Percentiles rank a stretch among this genome's conserved stretches.
Conservation (phyloP, 2,329 filamentous ascomycete genomes). For the Magnaporthiopsis rhizophila region DNA sequence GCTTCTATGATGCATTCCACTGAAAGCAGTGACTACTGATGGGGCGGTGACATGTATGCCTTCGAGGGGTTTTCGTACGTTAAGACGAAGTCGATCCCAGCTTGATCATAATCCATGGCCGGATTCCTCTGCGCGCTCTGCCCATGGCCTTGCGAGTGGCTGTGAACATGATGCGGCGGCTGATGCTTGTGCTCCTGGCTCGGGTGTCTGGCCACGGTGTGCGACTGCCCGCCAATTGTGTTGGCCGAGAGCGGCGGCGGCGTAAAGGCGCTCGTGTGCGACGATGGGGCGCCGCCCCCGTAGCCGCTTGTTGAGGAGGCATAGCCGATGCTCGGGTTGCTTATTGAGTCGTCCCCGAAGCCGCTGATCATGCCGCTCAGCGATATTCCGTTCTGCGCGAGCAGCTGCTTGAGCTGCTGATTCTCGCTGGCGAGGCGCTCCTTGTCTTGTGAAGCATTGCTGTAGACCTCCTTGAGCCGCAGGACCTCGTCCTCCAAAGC, state of each 20-base stretch:
- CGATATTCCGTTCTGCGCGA: slow-evolving; percentile 45
- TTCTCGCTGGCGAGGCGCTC: slow-evolving; percentile 74
- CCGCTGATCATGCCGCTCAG: slow-evolving; percentile 17
- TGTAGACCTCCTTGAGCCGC: slow-evolving; percentile 78
- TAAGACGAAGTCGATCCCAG: slow-evolving; percentile 85
- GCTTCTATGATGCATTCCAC: not conserved
- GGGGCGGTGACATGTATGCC: slow-evolving; percentile 59
- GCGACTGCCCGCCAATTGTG: slow-evolving; percentile 10
- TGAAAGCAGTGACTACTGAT: slow-evolving; percentile 28
- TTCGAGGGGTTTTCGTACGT: slow-evolving; percentile 65
- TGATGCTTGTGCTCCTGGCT: slow-evolving; percentile 12
- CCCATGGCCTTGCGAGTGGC: slow-evolving; percentile 13
- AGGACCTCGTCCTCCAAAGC: slow-evolving; percentile 86
- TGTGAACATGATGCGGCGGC: slow-evolving; percentile 16
- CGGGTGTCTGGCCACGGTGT: slow-evolving; percentile 1
- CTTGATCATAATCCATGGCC: slow-evolving; percentile 65
- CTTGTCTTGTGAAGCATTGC: slow-evolving; percentile 65
- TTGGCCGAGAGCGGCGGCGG: slow-evolving; percentile 28
- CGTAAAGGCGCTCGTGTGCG: slow-evolving; percentile 34
- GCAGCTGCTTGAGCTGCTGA: slow-evolving; percentile 54
- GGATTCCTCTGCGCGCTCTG: slow-evolving; percentile 24
- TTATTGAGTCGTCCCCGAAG: slow-evolving; percentile 21
- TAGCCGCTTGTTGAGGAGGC: slow-evolving; percentile 44
- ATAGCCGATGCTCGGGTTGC: slow-evolving; percentile 39
- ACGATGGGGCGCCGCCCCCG: slow-evolving; percentile 41